These are phyloP conservation scores for Aspergillus alliaceus DNA, from an alignment of 2,329 filamentous ascomycete species.

Conservation along the genomic window DNA sequence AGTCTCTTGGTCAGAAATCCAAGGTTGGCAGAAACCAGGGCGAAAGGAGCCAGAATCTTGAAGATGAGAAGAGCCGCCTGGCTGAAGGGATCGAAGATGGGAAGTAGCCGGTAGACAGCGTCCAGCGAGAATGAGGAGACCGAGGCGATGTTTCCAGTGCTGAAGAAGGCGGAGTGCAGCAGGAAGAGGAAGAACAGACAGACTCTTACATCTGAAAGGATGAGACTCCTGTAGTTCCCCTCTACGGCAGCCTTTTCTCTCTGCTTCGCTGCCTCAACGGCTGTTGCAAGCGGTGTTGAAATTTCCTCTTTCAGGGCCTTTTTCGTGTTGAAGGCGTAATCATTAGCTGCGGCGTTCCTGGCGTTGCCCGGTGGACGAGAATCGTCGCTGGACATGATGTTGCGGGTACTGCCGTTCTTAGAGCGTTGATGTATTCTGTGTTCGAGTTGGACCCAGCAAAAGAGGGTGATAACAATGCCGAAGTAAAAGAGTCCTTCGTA, in stretches of 20 bases:
- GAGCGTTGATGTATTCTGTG: too few relatives aligned
- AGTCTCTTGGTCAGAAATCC: too few relatives aligned
- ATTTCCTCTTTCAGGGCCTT: too few relatives aligned
- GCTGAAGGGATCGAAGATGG: conserved; percentile 89
- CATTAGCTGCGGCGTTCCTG: too few relatives aligned
- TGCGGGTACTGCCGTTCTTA: too few relatives aligned
- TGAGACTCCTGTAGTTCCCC: conserved; percentile 46
- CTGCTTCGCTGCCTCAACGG: too few relatives aligned
- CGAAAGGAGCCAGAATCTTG: conserved; percentile 92
- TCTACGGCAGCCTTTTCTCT: too few relatives aligned
- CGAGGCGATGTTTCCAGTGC: conserved; percentile 92
- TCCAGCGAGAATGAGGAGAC: conserved; percentile 92
- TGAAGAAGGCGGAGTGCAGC: conserved; percentile 94
- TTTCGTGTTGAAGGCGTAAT: too few relatives aligned
- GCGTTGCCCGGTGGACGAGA: too few relatives aligned
- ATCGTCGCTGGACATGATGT: too few relatives aligned
- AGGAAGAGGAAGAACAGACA: conserved; percentile 94
- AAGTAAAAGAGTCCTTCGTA: conserved; percentile 97
- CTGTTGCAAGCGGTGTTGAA: too few relatives aligned
- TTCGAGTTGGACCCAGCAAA: conserved; percentile 88
- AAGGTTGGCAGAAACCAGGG: conserved; percentile 26
- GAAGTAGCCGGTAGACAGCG: conserved; percentile 81
- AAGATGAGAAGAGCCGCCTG: conserved; percentile 84
- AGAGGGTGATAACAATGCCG: conserved; percentile 75
- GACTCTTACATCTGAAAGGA: conserved; percentile 80